A percentile compares a stretch with the other conserved stretches of the same genome.
phyloP scores from a whole-genome alignment of 306 rosid genomes.

The Vicia faba region DNA sequence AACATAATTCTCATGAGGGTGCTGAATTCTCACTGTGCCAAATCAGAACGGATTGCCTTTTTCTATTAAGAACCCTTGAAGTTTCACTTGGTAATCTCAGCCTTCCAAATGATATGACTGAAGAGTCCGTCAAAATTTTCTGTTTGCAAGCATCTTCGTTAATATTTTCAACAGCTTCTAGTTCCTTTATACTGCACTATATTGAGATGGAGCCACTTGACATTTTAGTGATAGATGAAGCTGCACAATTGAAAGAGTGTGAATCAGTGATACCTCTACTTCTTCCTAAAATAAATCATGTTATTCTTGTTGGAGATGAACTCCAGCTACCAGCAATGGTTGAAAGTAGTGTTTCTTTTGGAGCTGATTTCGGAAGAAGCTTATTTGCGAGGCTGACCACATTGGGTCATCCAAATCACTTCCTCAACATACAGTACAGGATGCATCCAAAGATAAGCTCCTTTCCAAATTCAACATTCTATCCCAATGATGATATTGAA shows the following conservation, averaged over 20 bases:
- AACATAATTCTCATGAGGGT: slow-evolving; percentile 26
- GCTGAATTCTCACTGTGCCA: slow-evolving; percentile 21
- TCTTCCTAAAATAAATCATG: slow-evolving; percentile 62
- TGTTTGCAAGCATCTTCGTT: slow-evolving; percentile 64
- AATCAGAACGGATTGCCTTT: slow-evolving; percentile 49
- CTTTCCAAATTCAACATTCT: too few species aligned
- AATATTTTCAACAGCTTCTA: slow-evolving; percentile 69
- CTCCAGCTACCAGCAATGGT: slow-evolving; percentile 11
- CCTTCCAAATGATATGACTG: slow-evolving; percentile 40
- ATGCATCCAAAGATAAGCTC: too few species aligned
- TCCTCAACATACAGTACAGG: too few species aligned
- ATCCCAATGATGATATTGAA: too few species aligned
- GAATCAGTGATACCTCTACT: slow-evolving; percentile 72
- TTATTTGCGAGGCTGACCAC: too few species aligned
- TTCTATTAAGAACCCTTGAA: slow-evolving; percentile 43
- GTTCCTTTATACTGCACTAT: slow-evolving; percentile 55
- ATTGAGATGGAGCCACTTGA: slow-evolving; percentile 47
- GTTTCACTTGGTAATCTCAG: slow-evolving; percentile 48
- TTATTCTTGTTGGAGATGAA: slow-evolving; percentile 64
- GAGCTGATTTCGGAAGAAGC: too few species aligned
- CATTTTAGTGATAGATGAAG: slow-evolving; percentile 74
- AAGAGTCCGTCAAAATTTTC: slow-evolving; percentile 39
- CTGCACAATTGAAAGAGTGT: slow-evolving; percentile 74
- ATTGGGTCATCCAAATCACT: too few species aligned
- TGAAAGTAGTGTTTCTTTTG: slow-evolving; percentile 65